phyloP scores from a whole-genome alignment of 345 rosid species.

The Cardiospermum halicacabum region DNA sequence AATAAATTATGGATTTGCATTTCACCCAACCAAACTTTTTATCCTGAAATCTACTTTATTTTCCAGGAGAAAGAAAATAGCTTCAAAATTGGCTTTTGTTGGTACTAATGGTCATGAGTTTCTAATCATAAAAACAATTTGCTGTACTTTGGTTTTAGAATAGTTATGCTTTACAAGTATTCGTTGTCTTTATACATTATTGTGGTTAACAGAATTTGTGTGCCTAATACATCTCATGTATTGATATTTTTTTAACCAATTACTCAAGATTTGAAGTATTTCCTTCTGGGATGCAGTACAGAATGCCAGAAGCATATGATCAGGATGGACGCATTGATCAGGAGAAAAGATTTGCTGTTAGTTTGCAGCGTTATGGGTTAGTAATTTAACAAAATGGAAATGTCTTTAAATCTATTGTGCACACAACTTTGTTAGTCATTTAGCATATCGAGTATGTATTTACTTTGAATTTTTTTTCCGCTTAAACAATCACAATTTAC shows the following conservation, averaged over 20 bases:
- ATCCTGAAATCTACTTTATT: no score
- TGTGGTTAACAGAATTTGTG: not conserved
- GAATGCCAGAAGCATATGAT: constrained; percentile 98
- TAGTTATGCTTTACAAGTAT: no score
- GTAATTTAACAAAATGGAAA: constrained; percentile 10
- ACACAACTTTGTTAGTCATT: not conserved
- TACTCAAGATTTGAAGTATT: constrained; percentile 4
- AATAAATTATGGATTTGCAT: no score
- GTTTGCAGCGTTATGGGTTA: constrained; percentile 80
- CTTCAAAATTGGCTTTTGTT: no score
- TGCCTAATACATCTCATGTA: not conserved
- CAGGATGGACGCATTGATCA: constrained; percentile 75
- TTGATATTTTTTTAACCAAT: constrained; percentile 5
- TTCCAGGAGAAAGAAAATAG: no score
- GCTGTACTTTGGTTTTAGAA: no score
- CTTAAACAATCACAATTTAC: not conserved
- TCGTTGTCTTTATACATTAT: not conserved
- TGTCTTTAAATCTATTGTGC: not conserved
- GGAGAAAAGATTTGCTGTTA: constrained; percentile 93
- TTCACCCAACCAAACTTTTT: not conserved
- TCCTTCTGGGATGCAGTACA: constrained; percentile 51
- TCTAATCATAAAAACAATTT: no score
- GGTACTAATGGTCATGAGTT: not conserved
- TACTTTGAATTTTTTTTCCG: not conserved
- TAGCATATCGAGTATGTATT: not conserved